Base-by-base conservation (phyloP, 176 grass and related monocot genomes). In the Bonia amplexicaulis region DNA sequence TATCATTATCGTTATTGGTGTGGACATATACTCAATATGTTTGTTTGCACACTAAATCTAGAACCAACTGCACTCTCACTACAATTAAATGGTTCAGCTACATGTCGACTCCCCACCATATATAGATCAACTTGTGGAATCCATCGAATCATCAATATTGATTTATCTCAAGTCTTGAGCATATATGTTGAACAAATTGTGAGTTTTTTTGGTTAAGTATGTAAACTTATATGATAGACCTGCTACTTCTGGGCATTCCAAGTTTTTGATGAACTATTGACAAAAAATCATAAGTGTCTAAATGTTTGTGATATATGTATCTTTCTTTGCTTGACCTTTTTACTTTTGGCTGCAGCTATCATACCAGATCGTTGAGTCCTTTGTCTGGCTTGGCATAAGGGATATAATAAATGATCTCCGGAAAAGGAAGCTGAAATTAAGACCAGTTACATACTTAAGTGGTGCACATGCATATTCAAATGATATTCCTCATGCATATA, bases 341-440 rank as follows among this genome's bases (percentile, higher is more conserved):
- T 82, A 53, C 7, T 87, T 88, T 81, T 85, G 66, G 17, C 45
- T 93, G 71, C 91, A 96, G 94, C 88, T 96, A 19, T 93, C 94
- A 2, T 96, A 96, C 80, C 94, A 93, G 79, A 93, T 96, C 82
- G 86, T 96, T 80, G 94, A 96, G 27, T 96, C 94, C 33, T 89
- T 93, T 89, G 88, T 96, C 52, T 96, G 94, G 94, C 89, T 96
- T 80, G 94, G 94, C 54, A 96, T 96, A 85, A 85, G 91, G 66
- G 94, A 92, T 75, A 91, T 96, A 69, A 93, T 96, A 91, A 96
- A 96, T 80, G 94, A 96, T 78, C 40, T 96, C 31, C 85, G 91
- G 42, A 96, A 93, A 87, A 91, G 77, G 84, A 91, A 87, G 69
- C 58, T 96, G 84, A 93, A 91, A 66, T 82, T 96, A 51, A 82